phyloP scores from a whole-genome alignment of 2,329 filamentous ascomycete genomes.

The Alternaria arborescens region DNA sequence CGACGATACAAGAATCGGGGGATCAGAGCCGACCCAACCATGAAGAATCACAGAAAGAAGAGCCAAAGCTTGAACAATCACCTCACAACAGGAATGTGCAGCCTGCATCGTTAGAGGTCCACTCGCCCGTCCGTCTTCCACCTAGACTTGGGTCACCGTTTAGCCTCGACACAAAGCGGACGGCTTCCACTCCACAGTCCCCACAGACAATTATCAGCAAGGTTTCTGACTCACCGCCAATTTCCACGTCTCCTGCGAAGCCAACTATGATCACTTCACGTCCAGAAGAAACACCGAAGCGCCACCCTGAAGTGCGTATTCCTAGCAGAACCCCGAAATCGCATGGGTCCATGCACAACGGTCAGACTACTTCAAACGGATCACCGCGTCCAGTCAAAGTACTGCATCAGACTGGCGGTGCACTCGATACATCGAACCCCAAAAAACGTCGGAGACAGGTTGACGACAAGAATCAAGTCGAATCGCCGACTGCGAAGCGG shows the following conservation, averaged over 20 bases:
- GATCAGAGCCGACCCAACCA: background rate
- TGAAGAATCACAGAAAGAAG: background rate
- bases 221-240: constrained; percentile 5
- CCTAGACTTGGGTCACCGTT: constrained; percentile 25
- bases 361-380: background rate
- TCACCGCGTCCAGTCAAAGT: background rate
- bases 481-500: constrained; percentile 8
- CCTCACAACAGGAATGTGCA: background rate
- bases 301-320: constrained; percentile 20
- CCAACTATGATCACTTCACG: background rate
- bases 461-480: background rate
- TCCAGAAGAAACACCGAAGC: constrained; percentile 1
- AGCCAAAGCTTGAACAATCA: background rate
- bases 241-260: constrained; percentile 1
- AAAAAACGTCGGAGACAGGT: constrained; percentile 14
- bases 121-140: background rate
- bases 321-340: constrained; percentile 1
- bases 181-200: background rate
- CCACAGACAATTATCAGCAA: background rate
- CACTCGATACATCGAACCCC: constrained; percentile 4
- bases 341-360: background rate
- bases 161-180: background rate
- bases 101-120: background rate
- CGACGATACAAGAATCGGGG: background rate
- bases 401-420: background rate